Conservation (phyloP, 1,284 basidiomycete species). For the Cryptococcus jaspeensis region DNA sequence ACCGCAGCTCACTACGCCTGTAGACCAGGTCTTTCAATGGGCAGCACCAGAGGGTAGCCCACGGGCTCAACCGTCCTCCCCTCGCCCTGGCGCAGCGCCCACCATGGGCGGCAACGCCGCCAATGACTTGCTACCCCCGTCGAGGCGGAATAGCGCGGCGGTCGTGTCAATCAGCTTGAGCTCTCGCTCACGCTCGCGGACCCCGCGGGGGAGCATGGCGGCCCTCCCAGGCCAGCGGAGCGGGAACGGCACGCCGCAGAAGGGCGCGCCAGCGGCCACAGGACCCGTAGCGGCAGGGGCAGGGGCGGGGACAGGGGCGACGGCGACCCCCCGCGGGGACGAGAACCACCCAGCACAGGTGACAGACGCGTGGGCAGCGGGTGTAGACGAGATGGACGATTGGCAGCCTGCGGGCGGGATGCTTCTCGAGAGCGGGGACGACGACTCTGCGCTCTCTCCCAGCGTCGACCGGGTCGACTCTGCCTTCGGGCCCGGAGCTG, state of each 20-base stretch:
- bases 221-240: slow-evolving; percentile 21
- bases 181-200: slow-evolving; percentile 43
- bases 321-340: neutral
- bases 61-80: neutral
- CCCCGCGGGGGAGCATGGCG: slow-evolving; percentile 33
- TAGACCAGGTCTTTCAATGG: slow-evolving; percentile 24
- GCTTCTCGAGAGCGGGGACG: slow-evolving; percentile 36
- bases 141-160: slow-evolving; percentile 43
- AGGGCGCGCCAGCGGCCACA: slow-evolving; percentile 22
- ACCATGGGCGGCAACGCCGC: slow-evolving; percentile 14
- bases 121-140: slow-evolving; percentile 27
- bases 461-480: too few species aligned
- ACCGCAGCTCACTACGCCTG: slow-evolving; percentile 27
- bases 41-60: slow-evolving; percentile 10
- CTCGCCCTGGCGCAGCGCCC: slow-evolving; percentile 8
- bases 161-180: slow-evolving; percentile 46
- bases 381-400: slow-evolving; percentile 39
- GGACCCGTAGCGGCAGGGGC: slow-evolving; percentile 29
- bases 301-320: slow-evolving; percentile 2
- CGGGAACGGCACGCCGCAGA: slow-evolving; percentile 38
- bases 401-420: slow-evolving; percentile 46
- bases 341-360: slow-evolving; percentile 23
- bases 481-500: slow-evolving; percentile 11
- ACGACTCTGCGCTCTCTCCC: slow-evolving; percentile 8
- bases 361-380: slow-evolving; percentile 28